Percentiles rank a stretch among this genome's conserved stretches.
These are phyloP conservation scores for Leccinum pachyderme DNA, from an alignment of 1,284 basidiomycete genomes.

Conservation along the genomic window DNA sequence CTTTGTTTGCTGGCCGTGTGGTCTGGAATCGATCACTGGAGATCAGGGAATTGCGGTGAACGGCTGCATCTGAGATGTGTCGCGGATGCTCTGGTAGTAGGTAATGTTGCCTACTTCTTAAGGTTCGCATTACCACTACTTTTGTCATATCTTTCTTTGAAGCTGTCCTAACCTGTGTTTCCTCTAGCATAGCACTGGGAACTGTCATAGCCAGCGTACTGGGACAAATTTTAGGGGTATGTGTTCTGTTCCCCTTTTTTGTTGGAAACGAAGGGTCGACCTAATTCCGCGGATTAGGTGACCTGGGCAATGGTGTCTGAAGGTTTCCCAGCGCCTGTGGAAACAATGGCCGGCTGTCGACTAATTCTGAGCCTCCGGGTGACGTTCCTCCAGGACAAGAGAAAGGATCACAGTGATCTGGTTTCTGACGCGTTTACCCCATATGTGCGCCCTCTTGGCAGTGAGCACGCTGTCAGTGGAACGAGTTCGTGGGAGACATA, in stretches of 20 bases:
- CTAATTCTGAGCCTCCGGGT: slow-evolving; percentile 8
- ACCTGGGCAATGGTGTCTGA: neutral
- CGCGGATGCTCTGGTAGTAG: slow-evolving; percentile 11
- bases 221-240: slow-evolving; percentile 11
- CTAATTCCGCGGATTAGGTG: neutral
- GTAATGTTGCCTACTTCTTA: slow-evolving; percentile 18
- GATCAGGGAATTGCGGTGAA: neutral
- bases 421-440: neutral
- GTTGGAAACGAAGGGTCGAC: neutral
- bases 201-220: slow-evolving; percentile 3
- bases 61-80: slow-evolving; percentile 3
- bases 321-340: neutral
- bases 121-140: slow-evolving; percentile 10
- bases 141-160: neutral
- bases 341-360: slow-evolving; percentile 6
- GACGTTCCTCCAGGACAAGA: neutral
- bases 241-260: neutral
- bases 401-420: neutral
- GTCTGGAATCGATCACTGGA: slow-evolving; percentile 10
- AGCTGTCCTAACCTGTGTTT: neutral
- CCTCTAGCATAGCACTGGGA: slow-evolving; percentile 11
- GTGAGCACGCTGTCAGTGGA: neutral
- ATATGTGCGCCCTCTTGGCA: neutral
- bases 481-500: neutral
- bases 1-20: slow-evolving; percentile 20